phyloP scores from a whole-genome alignment of 805 yeast species.

The Kuraishia piskuri region DNA sequence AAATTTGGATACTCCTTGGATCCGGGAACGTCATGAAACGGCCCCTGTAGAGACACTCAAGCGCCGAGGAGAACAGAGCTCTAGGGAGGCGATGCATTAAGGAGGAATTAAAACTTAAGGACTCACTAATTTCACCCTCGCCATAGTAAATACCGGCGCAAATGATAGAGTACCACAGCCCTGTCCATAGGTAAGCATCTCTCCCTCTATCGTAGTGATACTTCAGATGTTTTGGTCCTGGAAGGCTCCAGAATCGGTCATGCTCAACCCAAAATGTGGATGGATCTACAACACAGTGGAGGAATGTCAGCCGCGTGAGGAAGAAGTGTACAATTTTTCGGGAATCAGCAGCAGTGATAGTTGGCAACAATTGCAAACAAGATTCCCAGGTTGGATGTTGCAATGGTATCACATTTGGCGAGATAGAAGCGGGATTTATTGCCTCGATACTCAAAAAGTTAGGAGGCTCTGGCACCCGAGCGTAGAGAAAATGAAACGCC shows the following conservation, averaged over 20 bases:
- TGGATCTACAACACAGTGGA: conserved; percentile 46
- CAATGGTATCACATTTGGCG: neutral
- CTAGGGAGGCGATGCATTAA: conserved; percentile 20
- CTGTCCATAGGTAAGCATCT: conserved; percentile 18
- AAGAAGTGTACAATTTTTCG: conserved; percentile 14
- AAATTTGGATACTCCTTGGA: conserved; percentile 17
- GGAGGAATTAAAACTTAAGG: conserved; percentile 14
- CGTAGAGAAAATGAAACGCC: neutral
- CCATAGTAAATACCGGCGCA: conserved; percentile 21
- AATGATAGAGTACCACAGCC: conserved; percentile 22
- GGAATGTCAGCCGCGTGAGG: conserved; percentile 10
- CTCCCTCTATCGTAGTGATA: conserved; percentile 15
- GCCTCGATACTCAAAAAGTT: neutral
- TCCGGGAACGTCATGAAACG: conserved; percentile 22
- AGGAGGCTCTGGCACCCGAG: neutral
- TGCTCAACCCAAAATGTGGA: conserved; percentile 60
- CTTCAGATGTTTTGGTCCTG: conserved; percentile 16
- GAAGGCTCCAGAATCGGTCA: conserved; percentile 25
- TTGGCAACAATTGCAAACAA: conserved; percentile 11
- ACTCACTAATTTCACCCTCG: conserved; percentile 12
- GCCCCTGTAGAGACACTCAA: conserved; percentile 24
- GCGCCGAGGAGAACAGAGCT: conserved; percentile 19
- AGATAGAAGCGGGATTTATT: neutral
- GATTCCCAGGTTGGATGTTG: conserved; percentile 15
- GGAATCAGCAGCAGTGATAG: conserved; percentile 11